A percentile compares a stretch with the other conserved stretches of the same genome.
phyloP scores from a whole-genome alignment of 2,329 filamentous ascomycete species.

The Colletotrichum destructivum region DNA sequence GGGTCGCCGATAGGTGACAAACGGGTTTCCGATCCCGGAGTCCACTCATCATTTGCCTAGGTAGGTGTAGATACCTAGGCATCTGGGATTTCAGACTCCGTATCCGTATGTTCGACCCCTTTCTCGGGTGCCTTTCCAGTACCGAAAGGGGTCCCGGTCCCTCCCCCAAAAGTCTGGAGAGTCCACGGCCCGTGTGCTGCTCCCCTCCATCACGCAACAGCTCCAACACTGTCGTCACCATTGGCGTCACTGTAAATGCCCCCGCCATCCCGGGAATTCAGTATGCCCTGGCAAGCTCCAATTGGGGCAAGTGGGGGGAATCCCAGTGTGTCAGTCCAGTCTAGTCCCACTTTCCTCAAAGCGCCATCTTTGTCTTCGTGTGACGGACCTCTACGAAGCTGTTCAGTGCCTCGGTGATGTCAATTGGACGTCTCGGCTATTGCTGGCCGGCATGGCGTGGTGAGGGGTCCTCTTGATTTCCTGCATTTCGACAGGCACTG shows the following conservation, averaged over 20 bases:
- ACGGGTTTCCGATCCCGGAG: constrained; percentile 28
- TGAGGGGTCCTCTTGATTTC: neutral
- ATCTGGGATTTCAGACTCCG: neutral
- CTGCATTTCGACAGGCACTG: constrained; percentile 1
- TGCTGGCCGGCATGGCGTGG: constrained; percentile 13
- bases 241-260: constrained; percentile 18
- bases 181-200: constrained; percentile 8
- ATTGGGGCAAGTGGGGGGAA: constrained; percentile 19
- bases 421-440: constrained; percentile 17
- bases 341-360: neutral
- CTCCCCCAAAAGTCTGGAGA: neutral
- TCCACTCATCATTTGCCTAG: neutral
- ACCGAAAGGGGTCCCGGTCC: neutral
- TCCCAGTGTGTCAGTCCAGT: neutral
- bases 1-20: constrained; percentile 8
- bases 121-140: constrained; percentile 1
- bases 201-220: constrained; percentile 28
- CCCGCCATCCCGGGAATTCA: constrained; percentile 22
- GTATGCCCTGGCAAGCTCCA: constrained; percentile 21
- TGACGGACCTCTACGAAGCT: constrained; percentile 6
- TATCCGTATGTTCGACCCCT: neutral
- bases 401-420: constrained; percentile 11
- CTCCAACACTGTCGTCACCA: constrained; percentile 30
- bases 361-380: constrained; percentile 1
- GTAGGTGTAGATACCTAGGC: neutral